Percentiles rank a stretch among this genome's conserved stretches.
Evolutionary conservation across 306 rosid genomes (phyloP).

Genomic region (Spatholobus suberectus): DNA sequence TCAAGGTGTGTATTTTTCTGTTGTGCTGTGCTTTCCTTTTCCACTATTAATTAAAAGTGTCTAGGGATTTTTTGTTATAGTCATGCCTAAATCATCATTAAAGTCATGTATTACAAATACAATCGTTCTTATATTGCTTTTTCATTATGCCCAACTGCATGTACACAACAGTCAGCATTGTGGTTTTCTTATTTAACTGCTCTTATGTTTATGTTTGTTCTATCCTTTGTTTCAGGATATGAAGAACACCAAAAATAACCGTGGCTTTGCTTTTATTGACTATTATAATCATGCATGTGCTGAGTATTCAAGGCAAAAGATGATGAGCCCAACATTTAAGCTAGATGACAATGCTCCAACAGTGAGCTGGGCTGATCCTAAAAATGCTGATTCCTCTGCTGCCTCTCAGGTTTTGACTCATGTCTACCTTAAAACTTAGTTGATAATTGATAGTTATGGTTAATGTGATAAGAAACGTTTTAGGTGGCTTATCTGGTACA

Average conservation of each 20-base stretch:
- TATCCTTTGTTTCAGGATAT: conserved; percentile 69
- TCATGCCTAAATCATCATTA: conserved; percentile 5
- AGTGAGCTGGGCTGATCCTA: conserved; percentile 99
- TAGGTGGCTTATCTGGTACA: not conserved
- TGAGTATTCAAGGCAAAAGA: conserved; percentile 84
- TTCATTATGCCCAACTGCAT: conserved; percentile 8
- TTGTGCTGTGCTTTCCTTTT: conserved; percentile 20
- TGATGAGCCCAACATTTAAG: conserved; percentile 88
- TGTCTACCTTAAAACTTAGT: not conserved
- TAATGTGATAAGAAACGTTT: conserved; percentile 8
- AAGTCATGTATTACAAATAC: not conserved
- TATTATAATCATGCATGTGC: conserved; percentile 96
- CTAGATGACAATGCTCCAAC: conserved; percentile 90
- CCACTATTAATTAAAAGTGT: conserved; percentile 10
- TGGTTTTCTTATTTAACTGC: conserved; percentile 31
- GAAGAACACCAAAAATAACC: conserved; percentile 77
- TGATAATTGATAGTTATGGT: conserved; percentile 37
- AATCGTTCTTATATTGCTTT: conserved; percentile 28
- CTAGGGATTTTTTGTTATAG: not conserved
- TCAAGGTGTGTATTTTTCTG: conserved; percentile 63
- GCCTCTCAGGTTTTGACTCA: conserved; percentile 76
- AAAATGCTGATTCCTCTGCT: conserved; percentile 91
- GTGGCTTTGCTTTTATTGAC: conserved; percentile 96
- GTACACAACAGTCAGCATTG: not conserved
- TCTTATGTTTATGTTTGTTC: conserved; percentile 30